Conservation (phyloP, 164 flowering plant species). For the Santalum album region DNA sequence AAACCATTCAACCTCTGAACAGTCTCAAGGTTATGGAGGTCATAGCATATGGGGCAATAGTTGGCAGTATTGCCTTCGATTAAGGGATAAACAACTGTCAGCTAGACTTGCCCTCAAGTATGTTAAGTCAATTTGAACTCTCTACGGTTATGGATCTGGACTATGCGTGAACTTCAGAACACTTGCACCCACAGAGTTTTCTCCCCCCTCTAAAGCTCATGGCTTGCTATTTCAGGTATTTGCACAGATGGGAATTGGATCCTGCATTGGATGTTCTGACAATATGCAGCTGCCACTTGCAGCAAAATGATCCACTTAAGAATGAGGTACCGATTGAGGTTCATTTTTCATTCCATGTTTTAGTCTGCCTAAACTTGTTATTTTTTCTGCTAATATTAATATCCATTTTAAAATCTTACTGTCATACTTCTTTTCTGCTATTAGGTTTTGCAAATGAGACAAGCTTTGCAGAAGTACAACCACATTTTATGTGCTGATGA, state of each 20-base stretch:
- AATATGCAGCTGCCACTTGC: conserved; percentile 93
- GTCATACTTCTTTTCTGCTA: neutral
- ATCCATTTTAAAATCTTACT: too few species aligned
- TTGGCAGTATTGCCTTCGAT: conserved; percentile 89
- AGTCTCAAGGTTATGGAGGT: conserved; percentile 38
- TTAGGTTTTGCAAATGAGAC: conserved; percentile 76
- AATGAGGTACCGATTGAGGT: conserved; percentile 40
- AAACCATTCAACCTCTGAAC: conserved; percentile 29
- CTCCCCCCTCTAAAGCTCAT: neutral
- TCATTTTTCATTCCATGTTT: neutral
- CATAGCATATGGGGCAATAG: conserved; percentile 58
- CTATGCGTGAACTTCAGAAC: too few species aligned
- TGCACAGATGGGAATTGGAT: conserved; percentile 88
- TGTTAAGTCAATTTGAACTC: conserved; percentile 11
- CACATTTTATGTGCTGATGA: conserved; percentile 87
- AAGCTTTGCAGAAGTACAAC: conserved; percentile 75
- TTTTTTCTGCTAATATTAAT: too few species aligned
- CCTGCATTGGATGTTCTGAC: conserved; percentile 89
- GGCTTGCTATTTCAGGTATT: conserved; percentile 39
- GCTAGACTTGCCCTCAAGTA: conserved; percentile 87
- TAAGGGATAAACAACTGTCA: conserved; percentile 87
- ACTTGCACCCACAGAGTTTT: too few species aligned
- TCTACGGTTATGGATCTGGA: too few species aligned
- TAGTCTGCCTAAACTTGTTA: neutral
- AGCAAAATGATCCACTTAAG: conserved; percentile 51